Percentiles rank a stretch among this genome's conserved stretches.
phyloP scores from a whole-genome alignment of 345 rosid species.

The Ceriops tagal region DNA sequence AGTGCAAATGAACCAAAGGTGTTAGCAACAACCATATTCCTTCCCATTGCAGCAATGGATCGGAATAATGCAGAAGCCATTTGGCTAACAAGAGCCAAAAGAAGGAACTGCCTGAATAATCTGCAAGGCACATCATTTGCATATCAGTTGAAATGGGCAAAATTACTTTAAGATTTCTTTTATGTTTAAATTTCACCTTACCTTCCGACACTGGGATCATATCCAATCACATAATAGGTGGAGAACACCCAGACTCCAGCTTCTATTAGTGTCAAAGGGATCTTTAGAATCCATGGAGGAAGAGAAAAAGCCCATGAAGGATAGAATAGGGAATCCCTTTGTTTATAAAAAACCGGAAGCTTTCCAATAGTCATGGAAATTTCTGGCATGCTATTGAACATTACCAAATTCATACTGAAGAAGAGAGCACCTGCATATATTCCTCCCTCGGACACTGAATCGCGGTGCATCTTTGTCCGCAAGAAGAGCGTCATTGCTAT shows the following conservation, averaged over 20 bases:
- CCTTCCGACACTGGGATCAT: slow-evolving; percentile 73
- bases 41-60: slow-evolving; percentile 46
- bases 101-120: slow-evolving; percentile 61
- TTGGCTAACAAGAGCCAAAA: slow-evolving; percentile 47
- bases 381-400: slow-evolving; percentile 83
- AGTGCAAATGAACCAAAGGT: slow-evolving; percentile 63
- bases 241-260: slow-evolving; percentile 52
- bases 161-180: background rate
- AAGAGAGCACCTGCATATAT: slow-evolving; percentile 63
- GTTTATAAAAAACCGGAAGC: slow-evolving; percentile 88
- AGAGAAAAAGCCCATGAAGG: slow-evolving; percentile 86
- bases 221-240: slow-evolving; percentile 71
- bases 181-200: slow-evolving; percentile 8
- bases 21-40: slow-evolving; percentile 59
- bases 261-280: slow-evolving; percentile 64
- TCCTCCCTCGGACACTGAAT: slow-evolving; percentile 42
- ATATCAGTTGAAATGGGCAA: background rate
- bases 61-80: slow-evolving; percentile 72
- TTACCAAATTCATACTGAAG: slow-evolving; percentile 42
- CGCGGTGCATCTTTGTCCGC: slow-evolving; percentile 32
- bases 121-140: slow-evolving; percentile 29
- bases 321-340: slow-evolving; percentile 67
- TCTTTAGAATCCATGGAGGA: slow-evolving; percentile 79
- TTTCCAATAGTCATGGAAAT: slow-evolving; percentile 71
- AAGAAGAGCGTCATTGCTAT: slow-evolving; percentile 37